phyloP scores from a whole-genome alignment of 75 land plant genomes.

The Azolla pinnata region DNA sequence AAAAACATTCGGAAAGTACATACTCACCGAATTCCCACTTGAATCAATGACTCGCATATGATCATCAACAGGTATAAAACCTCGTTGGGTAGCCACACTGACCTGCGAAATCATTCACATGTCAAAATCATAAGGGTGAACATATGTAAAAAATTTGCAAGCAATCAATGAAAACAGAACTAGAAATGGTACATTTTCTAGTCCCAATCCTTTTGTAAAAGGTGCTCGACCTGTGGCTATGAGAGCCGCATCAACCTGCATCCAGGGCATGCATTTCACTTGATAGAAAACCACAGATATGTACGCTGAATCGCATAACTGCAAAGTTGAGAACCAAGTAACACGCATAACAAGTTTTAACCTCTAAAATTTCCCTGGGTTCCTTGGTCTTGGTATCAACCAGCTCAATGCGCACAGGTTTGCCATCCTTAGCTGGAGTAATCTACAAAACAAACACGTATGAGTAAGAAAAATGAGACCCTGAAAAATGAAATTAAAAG shows the following conservation, averaged over 20 bases:
- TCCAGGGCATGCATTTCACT: too few relatives aligned
- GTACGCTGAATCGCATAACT: too few relatives aligned
- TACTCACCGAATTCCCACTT: constrained; percentile 63
- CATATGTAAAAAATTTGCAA: too few relatives aligned
- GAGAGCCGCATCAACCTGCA: constrained; percentile 98
- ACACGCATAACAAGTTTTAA: too few relatives aligned
- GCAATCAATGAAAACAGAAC: not conserved
- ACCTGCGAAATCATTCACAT: constrained; percentile 31
- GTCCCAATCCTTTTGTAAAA: constrained; percentile 88
- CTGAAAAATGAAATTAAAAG: not conserved
- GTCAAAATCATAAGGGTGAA: too few relatives aligned
- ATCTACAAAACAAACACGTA: constrained; percentile 34
- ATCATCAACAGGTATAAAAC: constrained; percentile 96
- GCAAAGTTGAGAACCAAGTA: too few relatives aligned
- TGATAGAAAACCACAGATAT: too few relatives aligned
- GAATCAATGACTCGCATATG: constrained; percentile 87
- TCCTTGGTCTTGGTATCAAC: constrained; percentile 97
- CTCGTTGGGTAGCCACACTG: constrained; percentile 85
- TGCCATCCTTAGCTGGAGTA: constrained; percentile 98
- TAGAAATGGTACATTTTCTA: constrained; percentile 64
- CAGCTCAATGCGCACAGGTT: constrained; percentile 87
- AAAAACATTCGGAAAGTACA: too few relatives aligned
- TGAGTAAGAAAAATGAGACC: too few relatives aligned
- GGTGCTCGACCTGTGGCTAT: constrained; percentile 99
- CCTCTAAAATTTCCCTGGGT: constrained; percentile 91